Percentiles rank a stretch among this genome's conserved stretches.
phyloP scores from a whole-genome alignment of 1,139 yeast species.

The Lodderomyces pseudojiufengensis region DNA sequence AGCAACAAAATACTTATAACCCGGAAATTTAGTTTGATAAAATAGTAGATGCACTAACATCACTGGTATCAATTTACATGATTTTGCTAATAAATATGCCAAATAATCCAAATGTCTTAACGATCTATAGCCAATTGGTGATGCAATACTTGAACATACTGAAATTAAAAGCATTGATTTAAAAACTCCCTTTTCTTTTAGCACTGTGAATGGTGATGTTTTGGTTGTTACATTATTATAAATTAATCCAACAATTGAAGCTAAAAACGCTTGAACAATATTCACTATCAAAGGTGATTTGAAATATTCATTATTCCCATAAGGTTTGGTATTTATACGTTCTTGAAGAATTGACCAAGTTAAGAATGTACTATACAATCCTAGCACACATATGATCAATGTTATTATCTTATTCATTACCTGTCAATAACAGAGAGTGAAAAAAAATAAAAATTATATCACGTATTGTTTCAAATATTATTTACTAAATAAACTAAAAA shows the following conservation, averaged over 20 bases:
- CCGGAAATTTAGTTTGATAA: slow-evolving; percentile 70
- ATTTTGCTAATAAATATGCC: slow-evolving; percentile 80
- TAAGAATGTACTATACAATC: slow-evolving; percentile 80
- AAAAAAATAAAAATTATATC: background rate
- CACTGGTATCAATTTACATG: slow-evolving; percentile 91
- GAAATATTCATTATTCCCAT: slow-evolving; percentile 53
- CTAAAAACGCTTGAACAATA: slow-evolving; percentile 68
- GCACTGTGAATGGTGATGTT: slow-evolving; percentile 28
- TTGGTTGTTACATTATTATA: slow-evolving; percentile 45
- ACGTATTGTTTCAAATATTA: background rate
- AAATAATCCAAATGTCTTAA: slow-evolving; percentile 81
- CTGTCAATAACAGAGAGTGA: background rate
- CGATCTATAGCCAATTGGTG: slow-evolving; percentile 76
- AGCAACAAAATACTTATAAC: slow-evolving; percentile 76
- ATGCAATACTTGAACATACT: slow-evolving; percentile 71
- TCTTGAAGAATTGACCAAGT: slow-evolving; percentile 94
- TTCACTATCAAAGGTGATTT: slow-evolving; percentile 76
- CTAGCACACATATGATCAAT: slow-evolving; percentile 55
- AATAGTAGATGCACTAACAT: slow-evolving; percentile 76
- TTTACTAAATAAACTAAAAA: slow-evolving; percentile 43
- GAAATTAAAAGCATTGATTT: slow-evolving; percentile 61
- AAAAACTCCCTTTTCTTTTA: slow-evolving; percentile 28
- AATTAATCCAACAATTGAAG: slow-evolving; percentile 61
- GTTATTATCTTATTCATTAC: slow-evolving; percentile 14
- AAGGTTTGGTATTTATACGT: slow-evolving; percentile 74